A percentile compares a stretch with the other conserved stretches of the same genome.
Evolutionary conservation across 164 flowering plant genomes (phyloP).

Genomic region (Stephania yunnanensis): DNA sequence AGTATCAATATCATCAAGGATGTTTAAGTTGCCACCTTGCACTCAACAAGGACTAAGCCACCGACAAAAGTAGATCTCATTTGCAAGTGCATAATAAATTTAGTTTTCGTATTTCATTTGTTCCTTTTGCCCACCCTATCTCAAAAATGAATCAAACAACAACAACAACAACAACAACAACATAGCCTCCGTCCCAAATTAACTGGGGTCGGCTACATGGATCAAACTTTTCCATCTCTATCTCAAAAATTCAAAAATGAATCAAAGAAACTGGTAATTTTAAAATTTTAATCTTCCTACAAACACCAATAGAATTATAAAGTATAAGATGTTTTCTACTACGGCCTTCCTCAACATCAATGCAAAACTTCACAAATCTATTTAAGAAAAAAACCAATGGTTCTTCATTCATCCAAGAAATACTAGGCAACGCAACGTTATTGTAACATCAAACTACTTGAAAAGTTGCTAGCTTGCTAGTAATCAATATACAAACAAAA

Average conservation of each 20-base stretch:
- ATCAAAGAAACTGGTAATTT: neutral
- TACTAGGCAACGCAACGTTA: neutral
- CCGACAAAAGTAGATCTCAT: neutral
- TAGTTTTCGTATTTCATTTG: neutral
- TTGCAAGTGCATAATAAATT: neutral
- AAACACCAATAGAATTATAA: neutral
- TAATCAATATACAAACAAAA: neutral
- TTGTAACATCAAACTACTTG: neutral
- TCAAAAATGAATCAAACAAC: neutral
- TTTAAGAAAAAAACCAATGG: neutral
- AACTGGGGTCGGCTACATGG: too few relatives aligned
- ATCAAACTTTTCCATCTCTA: too few relatives aligned
- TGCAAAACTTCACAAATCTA: neutral
- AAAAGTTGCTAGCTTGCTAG: neutral
- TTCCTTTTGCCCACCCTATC: neutral
- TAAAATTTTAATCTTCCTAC: neutral
- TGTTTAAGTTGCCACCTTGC: too few relatives aligned
- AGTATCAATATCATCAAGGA: slow-evolving; percentile 12
- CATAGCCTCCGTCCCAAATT: too few relatives aligned
- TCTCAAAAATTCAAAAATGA: neutral
- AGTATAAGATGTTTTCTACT: neutral
- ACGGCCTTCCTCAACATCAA: neutral
- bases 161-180: too few relatives aligned
- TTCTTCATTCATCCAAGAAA: neutral
- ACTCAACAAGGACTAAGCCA: neutral